Percentiles rank a stretch among this genome's conserved stretches.
These are phyloP conservation scores for Lactifluus piperatus DNA, from an alignment of 768 basidiomycete species.

Conservation along the genomic window DNA sequence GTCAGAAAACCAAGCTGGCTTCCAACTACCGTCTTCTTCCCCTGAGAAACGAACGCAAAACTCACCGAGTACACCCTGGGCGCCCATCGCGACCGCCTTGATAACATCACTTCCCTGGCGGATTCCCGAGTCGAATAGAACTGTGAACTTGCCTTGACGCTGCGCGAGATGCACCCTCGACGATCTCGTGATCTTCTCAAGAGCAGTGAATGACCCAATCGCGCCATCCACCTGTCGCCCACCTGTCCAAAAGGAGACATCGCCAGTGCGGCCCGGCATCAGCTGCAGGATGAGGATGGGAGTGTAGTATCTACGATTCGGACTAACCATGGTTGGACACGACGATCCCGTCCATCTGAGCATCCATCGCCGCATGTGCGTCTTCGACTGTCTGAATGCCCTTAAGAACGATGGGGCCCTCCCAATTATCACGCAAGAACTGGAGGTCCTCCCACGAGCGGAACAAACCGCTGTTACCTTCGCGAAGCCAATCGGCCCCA, in stretches of 20 bases:
- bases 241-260: conserved; percentile 33
- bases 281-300: no score
- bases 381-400: conserved; percentile 67
- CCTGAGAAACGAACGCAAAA: conserved; percentile 9
- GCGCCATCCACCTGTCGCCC: conserved; percentile 75
- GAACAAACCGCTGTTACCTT: conserved; percentile 54
- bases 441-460: conserved; percentile 63
- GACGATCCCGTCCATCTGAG: conserved; percentile 62
- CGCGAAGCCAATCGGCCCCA: conserved; percentile 57
- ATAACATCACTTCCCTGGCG: conserved; percentile 77
- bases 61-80: conserved; percentile 70
- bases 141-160: conserved; percentile 47
- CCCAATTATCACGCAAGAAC: conserved; percentile 65
- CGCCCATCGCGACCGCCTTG: conserved; percentile 80
- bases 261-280: neutral
- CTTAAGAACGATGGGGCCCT: conserved; percentile 69
- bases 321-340: conserved; percentile 71
- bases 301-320: neutral
- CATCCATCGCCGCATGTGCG: conserved; percentile 58
- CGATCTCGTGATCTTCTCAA: conserved; percentile 60
- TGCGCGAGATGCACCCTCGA: conserved; percentile 50
- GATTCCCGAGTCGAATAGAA: conserved; percentile 77
- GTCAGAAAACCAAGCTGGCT: neutral
- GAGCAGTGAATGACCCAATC: conserved; percentile 61
- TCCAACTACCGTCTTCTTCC: neutral